phyloP scores from a whole-genome alignment of 148 eudicot genomes.

The Fagopyrum homotropicum region DNA sequence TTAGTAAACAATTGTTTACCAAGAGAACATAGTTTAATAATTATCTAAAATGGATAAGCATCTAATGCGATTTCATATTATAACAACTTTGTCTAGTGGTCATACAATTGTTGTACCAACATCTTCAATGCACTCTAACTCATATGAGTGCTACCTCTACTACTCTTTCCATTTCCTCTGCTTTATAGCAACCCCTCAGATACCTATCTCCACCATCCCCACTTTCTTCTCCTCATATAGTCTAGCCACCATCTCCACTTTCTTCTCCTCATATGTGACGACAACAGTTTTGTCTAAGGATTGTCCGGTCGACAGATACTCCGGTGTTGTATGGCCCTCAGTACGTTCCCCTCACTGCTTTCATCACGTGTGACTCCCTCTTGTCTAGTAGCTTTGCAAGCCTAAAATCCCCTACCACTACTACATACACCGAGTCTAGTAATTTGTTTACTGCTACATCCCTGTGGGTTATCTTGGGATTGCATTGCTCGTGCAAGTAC shows the following conservation, averaged over 20 bases:
- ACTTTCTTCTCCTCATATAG: conserved; percentile 54
- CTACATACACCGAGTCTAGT: conserved; percentile 81
- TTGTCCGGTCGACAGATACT: conserved; percentile 92
- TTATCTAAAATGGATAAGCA: too few species aligned
- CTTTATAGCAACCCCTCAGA: conserved; percentile 42
- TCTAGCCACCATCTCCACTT: conserved; percentile 56
- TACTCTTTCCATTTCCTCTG: conserved; percentile 51
- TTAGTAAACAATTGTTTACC: too few species aligned
- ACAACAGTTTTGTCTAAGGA: conserved; percentile 70
- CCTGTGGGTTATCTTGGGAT: conserved; percentile 88
- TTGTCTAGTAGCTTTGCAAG: conserved; percentile 90
- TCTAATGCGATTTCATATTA: too few species aligned
- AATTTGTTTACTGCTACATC: conserved; percentile 94
- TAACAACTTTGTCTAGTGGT: too few species aligned
- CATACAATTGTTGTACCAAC: too few species aligned
- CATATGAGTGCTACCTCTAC: conserved; percentile 61
- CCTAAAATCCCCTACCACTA: conserved; percentile 96
- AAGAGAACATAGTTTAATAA: too few species aligned
- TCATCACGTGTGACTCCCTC: conserved; percentile 83
- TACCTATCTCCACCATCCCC: conserved; percentile 64
- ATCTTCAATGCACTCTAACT: conserved; percentile 58
- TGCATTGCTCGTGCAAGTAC: conserved; percentile 90
- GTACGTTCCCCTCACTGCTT: conserved; percentile 92
- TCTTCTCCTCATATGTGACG: conserved; percentile 40
- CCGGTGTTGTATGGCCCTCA: conserved; percentile 89